Evolutionary conservation across 345 rosid genomes (phyloP), one percentile per base, ranked within the genome.

Genomic region (Murraya koenigii): DNA sequence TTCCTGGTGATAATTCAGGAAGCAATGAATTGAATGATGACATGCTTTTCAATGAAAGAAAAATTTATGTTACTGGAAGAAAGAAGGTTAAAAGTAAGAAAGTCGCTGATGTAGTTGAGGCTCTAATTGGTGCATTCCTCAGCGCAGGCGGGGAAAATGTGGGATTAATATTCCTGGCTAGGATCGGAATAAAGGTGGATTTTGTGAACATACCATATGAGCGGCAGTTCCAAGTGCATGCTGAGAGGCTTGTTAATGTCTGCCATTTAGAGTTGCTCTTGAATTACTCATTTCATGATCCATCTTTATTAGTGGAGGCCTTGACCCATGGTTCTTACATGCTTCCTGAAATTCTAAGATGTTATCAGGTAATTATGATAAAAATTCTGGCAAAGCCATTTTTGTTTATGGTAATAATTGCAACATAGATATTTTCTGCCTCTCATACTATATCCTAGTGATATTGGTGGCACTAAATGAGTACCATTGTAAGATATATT

Each of bases 271-370:
- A 96, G 82, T 84, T 88, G 0, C 56, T 94, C 5, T 83, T 96
- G 68, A 81, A 83, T 54, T 92, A 92, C 79, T 76, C 81, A 26
- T 96, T 96, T 68, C 71, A 39, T 23, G 91, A 96, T 72, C 87
- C 87, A 74, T 84, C 93, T 74, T 79, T 94, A 72, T 79, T 96
- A 54, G 90, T 96, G 54, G 98, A 96, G 82, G 99, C 99, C 41
- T 78, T 96, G 76, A 96, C 97, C 23, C 99, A 96, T 81, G 98
- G 95, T 58, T 96, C 99, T 49, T 94, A 85, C 85, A 91, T 92
- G 98, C 80, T 89, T 68, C 90, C 97, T n/a, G 97, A 92, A 72
- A 88, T 92, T 73, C 94, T 97, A 55, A 88, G 89, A 79, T 96
- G 98, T 70, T 96, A 94, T 86, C 97, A 95, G 98, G 99, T 95